Evolutionary conservation across 108 stramenopile genomes (phyloP), one percentile per base, ranked within the genome.

Genomic region (Skeletonema marinoi): DNA sequence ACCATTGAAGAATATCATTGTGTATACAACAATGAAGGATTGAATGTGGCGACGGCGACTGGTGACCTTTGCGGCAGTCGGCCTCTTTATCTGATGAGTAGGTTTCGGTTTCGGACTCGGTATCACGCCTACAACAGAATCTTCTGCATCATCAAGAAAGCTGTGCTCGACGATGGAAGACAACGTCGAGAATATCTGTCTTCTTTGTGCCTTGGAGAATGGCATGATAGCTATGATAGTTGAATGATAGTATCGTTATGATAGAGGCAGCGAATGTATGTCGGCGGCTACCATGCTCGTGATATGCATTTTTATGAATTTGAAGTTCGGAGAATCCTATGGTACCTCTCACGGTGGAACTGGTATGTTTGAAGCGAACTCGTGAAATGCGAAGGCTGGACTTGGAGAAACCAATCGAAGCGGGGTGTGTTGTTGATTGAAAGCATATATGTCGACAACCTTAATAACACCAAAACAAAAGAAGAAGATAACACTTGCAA

Each of bases 1-100:
- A 19, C 63, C 63, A n/a, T 64, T 64, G 63, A 64, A 64, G 21
- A 64, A 64, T 9, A 64, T 64, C 63, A 64, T 64, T 39, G 63
- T 64, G 12, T 64, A 64, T 19, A 64, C 9, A 38, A 64, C 63
- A 39, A 64, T 21, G 25, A 64, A 64, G 36, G 63, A 64, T 38
- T 19, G 19, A 17, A 64, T 8, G 36, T 35, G 63, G 1, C 36
- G 9, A 17, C 25, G 63, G 1, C 36, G 9, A 17, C 25, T 19
- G 32, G 30, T 21, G n/a, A 8, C 32, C 10, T 64, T 61, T 14
- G 29, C 21, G 25, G 19, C 60, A 61, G 60, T n/a, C 60, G 0
- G 33, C 25, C 25, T 56, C 25, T 56, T 38, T 8, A 64, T 12
- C 63, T 8, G 38, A 6, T 21, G 60, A 5, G 32, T 16, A 16